Evolutionary conservation across 1,284 basidiomycete species (phyloP).

Genomic region (Malassezia japonica): DNA sequence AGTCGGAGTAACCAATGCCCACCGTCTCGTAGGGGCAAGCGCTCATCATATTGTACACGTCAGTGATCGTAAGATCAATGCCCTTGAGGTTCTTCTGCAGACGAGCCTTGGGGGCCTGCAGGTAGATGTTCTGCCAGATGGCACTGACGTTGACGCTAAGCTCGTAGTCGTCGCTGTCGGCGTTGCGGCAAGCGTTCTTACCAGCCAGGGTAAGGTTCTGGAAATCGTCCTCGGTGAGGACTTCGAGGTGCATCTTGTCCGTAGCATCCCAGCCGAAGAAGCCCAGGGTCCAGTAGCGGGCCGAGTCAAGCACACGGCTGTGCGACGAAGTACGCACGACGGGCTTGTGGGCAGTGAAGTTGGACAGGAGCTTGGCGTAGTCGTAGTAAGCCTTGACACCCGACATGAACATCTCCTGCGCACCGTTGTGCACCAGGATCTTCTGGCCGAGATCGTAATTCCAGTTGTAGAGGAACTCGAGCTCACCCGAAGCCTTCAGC

Average conservation of each 20-base stretch:
- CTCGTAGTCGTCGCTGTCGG: conserved; percentile 32
- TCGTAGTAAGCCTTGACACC: conserved; percentile 40
- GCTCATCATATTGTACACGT: conserved; percentile 33
- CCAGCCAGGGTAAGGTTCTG: conserved; percentile 68
- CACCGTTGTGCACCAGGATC: conserved; percentile 67
- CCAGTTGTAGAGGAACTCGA: conserved; percentile 66
- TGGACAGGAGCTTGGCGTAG: conserved; percentile 42
- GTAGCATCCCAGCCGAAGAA: conserved; percentile 34
- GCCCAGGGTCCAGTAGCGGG: conserved; percentile 56
- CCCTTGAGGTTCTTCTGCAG: conserved; percentile 29
- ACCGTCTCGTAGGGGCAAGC: conserved; percentile 49
- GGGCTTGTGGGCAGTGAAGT: conserved; percentile 31
- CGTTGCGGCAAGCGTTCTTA: conserved; percentile 57
- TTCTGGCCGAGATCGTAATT: conserved; percentile 56
- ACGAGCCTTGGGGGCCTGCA: conserved; percentile 24
- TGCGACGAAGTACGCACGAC: conserved; percentile 47
- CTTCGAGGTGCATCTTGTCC: conserved; percentile 33
- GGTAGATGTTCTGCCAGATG: conserved; percentile 49
- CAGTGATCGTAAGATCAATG: conserved; percentile 49
- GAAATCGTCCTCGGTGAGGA: conserved; percentile 30
- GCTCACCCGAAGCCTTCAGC: conserved; percentile 53
- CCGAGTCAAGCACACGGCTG: conserved; percentile 75
- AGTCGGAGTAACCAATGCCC: conserved; percentile 49
- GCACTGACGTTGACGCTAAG: conserved; percentile 3
- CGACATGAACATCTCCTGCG: conserved; percentile 56